Percentiles rank a stretch among this genome's conserved stretches.
Conservation (phyloP, 1,284 basidiomycete genomes). For the Ustilago shanxiensis region DNA sequence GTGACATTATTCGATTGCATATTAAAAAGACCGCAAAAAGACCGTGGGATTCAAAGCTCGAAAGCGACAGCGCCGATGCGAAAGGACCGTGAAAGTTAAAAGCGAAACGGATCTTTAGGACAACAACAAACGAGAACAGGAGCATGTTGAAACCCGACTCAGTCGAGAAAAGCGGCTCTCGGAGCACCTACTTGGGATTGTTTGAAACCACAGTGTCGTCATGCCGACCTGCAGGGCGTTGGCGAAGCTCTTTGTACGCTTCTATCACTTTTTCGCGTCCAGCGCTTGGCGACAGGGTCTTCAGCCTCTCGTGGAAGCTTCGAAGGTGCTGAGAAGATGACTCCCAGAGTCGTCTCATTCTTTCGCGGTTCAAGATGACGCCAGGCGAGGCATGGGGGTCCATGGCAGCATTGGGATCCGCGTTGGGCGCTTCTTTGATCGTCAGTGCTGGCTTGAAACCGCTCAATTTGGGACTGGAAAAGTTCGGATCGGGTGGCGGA, state of each 20-base stretch:
- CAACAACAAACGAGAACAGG: neutral
- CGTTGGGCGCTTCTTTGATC: neutral
- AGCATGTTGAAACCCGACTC: neutral
- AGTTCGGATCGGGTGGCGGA: neutral
- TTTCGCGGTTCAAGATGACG: neutral
- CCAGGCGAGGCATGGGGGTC: neutral
- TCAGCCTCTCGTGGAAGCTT: neutral
- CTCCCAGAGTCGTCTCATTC: neutral
- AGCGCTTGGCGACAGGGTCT: neutral
- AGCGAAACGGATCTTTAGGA: neutral
- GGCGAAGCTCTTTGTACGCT: neutral
- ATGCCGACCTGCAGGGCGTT: neutral
- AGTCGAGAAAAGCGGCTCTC: too few species aligned
- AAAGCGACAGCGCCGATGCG: neutral
- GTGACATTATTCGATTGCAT: constrained; percentile 1
- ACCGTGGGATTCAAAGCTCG: neutral
- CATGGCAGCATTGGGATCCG: neutral
- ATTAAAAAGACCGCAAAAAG: constrained; percentile 1
- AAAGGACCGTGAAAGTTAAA: neutral
- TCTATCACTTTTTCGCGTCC: neutral
- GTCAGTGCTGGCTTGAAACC: constrained; percentile 11
- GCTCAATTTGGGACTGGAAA: constrained; percentile 8
- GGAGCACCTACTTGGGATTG: neutral
- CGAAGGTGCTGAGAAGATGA: neutral
- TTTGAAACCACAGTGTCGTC: neutral